Base-by-base conservation (phyloP, 768 basidiomycete genomes). In the Filobasidium wieringae region DNA sequence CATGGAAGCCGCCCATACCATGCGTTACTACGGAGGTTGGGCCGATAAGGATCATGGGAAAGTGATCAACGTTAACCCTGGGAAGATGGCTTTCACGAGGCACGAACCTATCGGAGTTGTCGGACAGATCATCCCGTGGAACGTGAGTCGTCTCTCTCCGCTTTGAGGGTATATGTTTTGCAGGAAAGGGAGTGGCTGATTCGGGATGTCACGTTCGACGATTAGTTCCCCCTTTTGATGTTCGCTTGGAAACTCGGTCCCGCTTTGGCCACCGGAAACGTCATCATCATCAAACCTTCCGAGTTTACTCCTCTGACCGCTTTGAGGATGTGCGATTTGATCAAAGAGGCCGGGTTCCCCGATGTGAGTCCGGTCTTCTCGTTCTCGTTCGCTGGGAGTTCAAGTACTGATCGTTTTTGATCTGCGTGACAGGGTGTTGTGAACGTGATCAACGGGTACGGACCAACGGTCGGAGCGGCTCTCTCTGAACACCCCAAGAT, bases 21-120 rank as follows among this genome's bases (percentile, higher is more conserved):
- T 60, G 43, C 53, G 76, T 51, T 95, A 96, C 76, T 95, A 91
- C 69, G 92, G 89, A 36, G 92, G 92, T 24, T 92, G 87, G 86
- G 88, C 88, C 36, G 92, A 96, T 77, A 97, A 96, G 76, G 84
- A 95, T 51, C 76, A 79, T 26, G 93, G 95, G 22, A 83, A 92
- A 81, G 85, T 84, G 62, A 64, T 73, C 43, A 60, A 62, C 54
- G 57, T 55, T 22, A 49, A 57, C 47, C 82, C 81, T 68, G 77
- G 76, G 50, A 95, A 93, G 74, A 75, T 87, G 55, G 87, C 86
- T 4, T 90, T 87, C 75, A 91, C 89, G 7, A 81, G 82, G 33
- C 85, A 86, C 67, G 90, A 92, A 47, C 89, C 91, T 19, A 84
- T 93, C 62, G 90, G 91, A n/a, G 90, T 92, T 30, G 89, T 87